These are phyloP conservation scores for Ustilago xerochloae DNA, from an alignment of 1,284 basidiomycete genomes.

Conservation along the genomic window DNA sequence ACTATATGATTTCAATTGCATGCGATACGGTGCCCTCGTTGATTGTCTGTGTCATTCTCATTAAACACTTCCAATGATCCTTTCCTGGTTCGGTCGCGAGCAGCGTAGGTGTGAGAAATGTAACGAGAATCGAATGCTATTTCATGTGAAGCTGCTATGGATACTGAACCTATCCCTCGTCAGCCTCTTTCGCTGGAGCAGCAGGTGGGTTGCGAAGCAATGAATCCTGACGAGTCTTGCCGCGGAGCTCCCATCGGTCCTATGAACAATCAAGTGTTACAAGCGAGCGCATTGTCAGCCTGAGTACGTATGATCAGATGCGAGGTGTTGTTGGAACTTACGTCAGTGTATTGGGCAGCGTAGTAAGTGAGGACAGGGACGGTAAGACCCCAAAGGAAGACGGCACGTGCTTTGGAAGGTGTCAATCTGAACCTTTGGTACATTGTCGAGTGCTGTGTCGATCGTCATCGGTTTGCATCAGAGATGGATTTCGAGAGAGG, in stretches of 20 bases:
- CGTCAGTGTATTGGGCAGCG: slow-evolving; percentile 49
- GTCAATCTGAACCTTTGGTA: slow-evolving; percentile 64
- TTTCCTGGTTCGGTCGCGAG: neutral
- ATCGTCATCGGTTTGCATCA: neutral
- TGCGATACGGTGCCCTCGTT: neutral
- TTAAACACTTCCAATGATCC: neutral
- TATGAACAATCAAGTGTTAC: slow-evolving; percentile 2
- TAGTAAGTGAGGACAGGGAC: slow-evolving; percentile 55
- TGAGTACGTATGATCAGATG: neutral
- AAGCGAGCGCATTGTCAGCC: too few relatives aligned
- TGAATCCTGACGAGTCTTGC: slow-evolving; percentile 55
- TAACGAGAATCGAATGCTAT: neutral
- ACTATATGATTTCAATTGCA: too few relatives aligned
- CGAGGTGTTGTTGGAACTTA: slow-evolving; percentile 37
- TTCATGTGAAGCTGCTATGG: neutral
- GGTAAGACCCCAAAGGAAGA: slow-evolving; percentile 54
- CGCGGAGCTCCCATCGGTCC: slow-evolving; percentile 58
- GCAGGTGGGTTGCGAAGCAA: slow-evolving; percentile 43
- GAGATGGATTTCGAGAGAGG: too few relatives aligned
- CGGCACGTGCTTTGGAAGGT: slow-evolving; percentile 41
- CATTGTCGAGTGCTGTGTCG: slow-evolving; percentile 60
- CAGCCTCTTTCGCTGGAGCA: slow-evolving; percentile 14
- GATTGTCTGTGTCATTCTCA: neutral
- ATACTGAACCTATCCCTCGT: slow-evolving; percentile 21
- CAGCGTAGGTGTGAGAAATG: neutral